phyloP scores from a whole-genome alignment of 2,329 filamentous ascomycete species.

The Camptophora hylomeconis region DNA sequence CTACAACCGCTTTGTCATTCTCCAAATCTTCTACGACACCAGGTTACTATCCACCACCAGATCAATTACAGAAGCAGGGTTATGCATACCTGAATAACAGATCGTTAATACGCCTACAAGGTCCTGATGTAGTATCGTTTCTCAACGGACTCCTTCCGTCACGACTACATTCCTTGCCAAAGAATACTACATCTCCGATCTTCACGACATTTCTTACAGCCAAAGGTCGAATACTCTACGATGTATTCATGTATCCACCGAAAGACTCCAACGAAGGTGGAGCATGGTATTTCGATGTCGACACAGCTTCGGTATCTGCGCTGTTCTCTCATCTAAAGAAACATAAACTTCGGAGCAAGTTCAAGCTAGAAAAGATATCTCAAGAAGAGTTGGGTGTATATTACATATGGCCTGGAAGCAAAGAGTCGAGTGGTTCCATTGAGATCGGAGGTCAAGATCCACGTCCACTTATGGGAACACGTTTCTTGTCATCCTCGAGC shows the following conservation, averaged over 20 bases:
- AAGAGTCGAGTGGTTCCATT: neutral
- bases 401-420: constrained; percentile 12
- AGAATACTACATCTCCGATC: constrained; percentile 30
- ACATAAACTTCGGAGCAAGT: constrained; percentile 74
- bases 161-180: constrained; percentile 36
- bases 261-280: constrained; percentile 25
- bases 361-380: constrained; percentile 54
- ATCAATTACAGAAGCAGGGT: constrained; percentile 1
- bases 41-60: too few species aligned
- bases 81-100: constrained; percentile 50
- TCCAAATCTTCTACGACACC: too few species aligned
- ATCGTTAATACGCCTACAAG: constrained; percentile 64
- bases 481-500: neutral
- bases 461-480: constrained; percentile 2
- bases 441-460: neutral
- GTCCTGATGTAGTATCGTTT: constrained; percentile 68
- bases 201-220: constrained; percentile 83
- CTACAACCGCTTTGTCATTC: too few species aligned
- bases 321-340: constrained; percentile 64
- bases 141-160: constrained; percentile 79
- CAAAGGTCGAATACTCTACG: constrained; percentile 69
- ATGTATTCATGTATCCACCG: constrained; percentile 75
- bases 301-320: constrained; percentile 48
- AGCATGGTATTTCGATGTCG: constrained; percentile 70
- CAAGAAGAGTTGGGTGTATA: constrained; percentile 39